A percentile compares a stretch with the other conserved stretches of the same genome.
These are phyloP conservation scores for Beta lomatogona DNA, from an alignment of 179 eudicot genomes.

Conservation along the genomic window DNA sequence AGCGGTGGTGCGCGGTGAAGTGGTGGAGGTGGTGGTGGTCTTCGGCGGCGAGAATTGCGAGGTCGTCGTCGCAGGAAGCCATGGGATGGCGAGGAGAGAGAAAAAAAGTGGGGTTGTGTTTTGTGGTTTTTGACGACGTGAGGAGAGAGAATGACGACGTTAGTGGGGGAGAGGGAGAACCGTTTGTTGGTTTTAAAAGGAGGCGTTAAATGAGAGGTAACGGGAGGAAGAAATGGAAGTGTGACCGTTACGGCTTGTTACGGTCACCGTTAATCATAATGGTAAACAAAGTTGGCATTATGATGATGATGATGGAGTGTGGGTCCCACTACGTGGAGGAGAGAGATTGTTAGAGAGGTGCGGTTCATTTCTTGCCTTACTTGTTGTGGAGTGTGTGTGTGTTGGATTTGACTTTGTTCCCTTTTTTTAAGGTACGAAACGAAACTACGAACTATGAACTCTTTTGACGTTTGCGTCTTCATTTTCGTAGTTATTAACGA, in stretches of 20 bases:
- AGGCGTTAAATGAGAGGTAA: conserved; percentile 25
- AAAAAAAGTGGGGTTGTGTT: conserved; percentile 13
- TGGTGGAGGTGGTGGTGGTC: conserved; percentile 25
- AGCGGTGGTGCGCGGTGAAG: background rate
- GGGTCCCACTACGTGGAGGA: background rate
- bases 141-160: conserved; percentile 34
- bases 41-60: conserved; percentile 64
- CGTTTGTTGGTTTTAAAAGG: conserved; percentile 14
- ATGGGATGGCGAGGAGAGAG: conserved; percentile 45
- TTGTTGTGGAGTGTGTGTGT: too few species aligned
- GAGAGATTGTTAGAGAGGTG: background rate
- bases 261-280: conserved; percentile 37
- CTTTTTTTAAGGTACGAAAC: background rate
- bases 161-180: conserved; percentile 33
- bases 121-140: background rate
- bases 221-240: conserved; percentile 15
- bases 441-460: conserved; percentile 11
- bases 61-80: conserved; percentile 90
- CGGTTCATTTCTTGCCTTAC: too few species aligned
- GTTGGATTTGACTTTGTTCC: too few species aligned
- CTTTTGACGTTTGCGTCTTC: background rate
- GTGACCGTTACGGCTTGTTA: conserved; percentile 39
- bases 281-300: too few species aligned
- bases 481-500: background rate
- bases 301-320: background rate